phyloP scores from a whole-genome alignment of 176 grass and related monocot species.

The Juncus effusus region DNA sequence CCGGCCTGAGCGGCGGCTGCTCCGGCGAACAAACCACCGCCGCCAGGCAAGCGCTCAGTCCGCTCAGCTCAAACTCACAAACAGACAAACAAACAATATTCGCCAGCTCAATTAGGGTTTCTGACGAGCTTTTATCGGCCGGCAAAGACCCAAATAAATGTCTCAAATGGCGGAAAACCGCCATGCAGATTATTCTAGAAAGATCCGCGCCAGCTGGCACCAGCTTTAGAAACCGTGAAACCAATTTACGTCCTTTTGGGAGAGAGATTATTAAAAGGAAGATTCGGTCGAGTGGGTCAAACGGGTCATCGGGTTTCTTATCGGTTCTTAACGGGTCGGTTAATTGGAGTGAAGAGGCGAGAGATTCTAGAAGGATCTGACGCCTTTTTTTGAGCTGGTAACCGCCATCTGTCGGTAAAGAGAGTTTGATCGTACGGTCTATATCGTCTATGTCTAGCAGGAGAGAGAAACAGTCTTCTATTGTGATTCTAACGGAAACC shows the following conservation, averaged over 20 bases:
- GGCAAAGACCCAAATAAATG: conserved; percentile 33
- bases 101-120: conserved; percentile 28
- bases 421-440: conserved; percentile 30
- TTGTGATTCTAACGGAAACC: conserved; percentile 33
- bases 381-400: conserved; percentile 28
- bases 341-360: conserved; percentile 35
- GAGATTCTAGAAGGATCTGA: conserved; percentile 33
- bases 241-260: conserved; percentile 36
- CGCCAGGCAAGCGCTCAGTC: conserved; percentile 37
- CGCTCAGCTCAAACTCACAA: conserved; percentile 30
- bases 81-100: conserved; percentile 27
- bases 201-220: conserved; percentile 33
- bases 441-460: conserved; percentile 47
- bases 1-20: conserved; percentile 38
- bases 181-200: conserved; percentile 38
- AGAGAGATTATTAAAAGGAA: conserved; percentile 36
- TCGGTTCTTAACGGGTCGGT: conserved; percentile 33
- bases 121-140: conserved; percentile 20
- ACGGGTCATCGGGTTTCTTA: conserved; percentile 22
- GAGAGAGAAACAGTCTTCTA: conserved; percentile 36
- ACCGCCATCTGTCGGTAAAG: conserved; percentile 14
- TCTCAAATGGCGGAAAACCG: conserved; percentile 44
- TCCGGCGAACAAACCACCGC: conserved; percentile 45
- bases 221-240: conserved; percentile 31
- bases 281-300: conserved; percentile 29